Evolutionary conservation across 345 rosid species (phyloP).

Genomic region (Camelina neglecta): DNA sequence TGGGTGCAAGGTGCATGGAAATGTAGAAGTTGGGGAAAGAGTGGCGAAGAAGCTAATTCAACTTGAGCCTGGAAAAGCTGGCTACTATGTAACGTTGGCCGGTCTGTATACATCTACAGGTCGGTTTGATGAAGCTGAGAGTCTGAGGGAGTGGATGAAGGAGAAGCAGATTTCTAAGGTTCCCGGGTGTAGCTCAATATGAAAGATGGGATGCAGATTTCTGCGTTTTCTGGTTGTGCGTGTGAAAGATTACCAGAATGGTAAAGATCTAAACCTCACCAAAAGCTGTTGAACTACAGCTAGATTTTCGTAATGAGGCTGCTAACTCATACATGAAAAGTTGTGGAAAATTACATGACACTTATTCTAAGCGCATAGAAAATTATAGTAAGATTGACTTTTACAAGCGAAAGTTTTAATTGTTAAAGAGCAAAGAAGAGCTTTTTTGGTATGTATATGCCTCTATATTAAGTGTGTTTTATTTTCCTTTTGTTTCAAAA

Average conservation of each 20-base stretch:
- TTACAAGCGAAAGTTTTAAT: not conserved
- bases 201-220: conserved; percentile 30
- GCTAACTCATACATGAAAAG: not conserved
- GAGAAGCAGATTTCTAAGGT: conserved; percentile 51
- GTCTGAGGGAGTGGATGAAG: conserved; percentile 54
- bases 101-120: conserved; percentile 55
- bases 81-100: conserved; percentile 61
- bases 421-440: not conserved
- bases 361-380: not conserved
- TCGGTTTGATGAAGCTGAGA: conserved; percentile 61
- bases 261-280: not conserved
- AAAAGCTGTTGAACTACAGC: conserved; percentile 11
- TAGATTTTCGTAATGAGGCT: conserved; percentile 18
- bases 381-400: not conserved
- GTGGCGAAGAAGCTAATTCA: conserved; percentile 57
- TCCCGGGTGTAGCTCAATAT: conserved; percentile 59
- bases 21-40: conserved; percentile 64
- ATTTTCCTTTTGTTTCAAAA: too few relatives aligned
- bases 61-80: conserved; percentile 55
- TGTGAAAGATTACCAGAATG: conserved; percentile 13
- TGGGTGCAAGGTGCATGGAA: conserved; percentile 61
- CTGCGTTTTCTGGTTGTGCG: not conserved
- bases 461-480: not conserved
- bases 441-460: not conserved
- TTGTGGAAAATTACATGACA: not conserved